Conservation (phyloP, 1,284 basidiomycete genomes). For the Ganoderma boninense region DNA sequence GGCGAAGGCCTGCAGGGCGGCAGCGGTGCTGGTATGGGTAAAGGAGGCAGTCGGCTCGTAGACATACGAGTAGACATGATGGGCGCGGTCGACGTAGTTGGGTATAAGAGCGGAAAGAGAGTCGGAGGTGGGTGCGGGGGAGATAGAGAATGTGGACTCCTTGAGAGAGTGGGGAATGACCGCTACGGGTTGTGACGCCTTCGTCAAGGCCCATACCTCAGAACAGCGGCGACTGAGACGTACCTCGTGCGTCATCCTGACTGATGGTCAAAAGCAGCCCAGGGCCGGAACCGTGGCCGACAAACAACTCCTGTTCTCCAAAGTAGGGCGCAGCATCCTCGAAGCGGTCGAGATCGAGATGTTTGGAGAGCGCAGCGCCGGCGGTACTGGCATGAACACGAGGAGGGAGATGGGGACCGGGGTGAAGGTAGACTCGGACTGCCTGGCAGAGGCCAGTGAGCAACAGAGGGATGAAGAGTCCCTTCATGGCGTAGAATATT, state of each 20-base stretch:
- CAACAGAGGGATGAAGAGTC: conserved; percentile 38
- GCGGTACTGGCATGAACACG: conserved; percentile 60
- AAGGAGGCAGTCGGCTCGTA: conserved; percentile 42
- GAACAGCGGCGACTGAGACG: conserved; percentile 28
- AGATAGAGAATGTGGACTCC: conserved; percentile 52
- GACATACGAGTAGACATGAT: conserved; percentile 63
- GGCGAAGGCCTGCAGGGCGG: conserved; percentile 26
- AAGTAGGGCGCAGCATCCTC: conserved; percentile 47
- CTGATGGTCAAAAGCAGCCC: conserved; percentile 65
- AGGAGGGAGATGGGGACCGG: conserved; percentile 44
- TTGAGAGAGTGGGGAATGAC: conserved; percentile 56
- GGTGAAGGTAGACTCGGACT: conserved; percentile 60
- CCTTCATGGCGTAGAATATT: conserved; percentile 38
- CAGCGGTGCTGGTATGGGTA: background rate
- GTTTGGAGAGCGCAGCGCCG: conserved; percentile 66
- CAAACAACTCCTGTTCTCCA: conserved; percentile 54
- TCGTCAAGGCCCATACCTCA: background rate
- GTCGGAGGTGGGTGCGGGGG: conserved; percentile 38
- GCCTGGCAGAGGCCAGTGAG: conserved; percentile 48
- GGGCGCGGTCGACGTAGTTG: conserved; percentile 64
- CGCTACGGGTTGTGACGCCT: conserved; percentile 45
- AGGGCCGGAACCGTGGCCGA: conserved; percentile 62
- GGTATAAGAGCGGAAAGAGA: conserved; percentile 60
- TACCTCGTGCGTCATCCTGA: conserved; percentile 66
- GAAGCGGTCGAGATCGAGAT: conserved; percentile 74